Evolutionary conservation across 2,329 filamentous ascomycete species (phyloP).

Genomic region (Colletotrichum viniferum): DNA sequence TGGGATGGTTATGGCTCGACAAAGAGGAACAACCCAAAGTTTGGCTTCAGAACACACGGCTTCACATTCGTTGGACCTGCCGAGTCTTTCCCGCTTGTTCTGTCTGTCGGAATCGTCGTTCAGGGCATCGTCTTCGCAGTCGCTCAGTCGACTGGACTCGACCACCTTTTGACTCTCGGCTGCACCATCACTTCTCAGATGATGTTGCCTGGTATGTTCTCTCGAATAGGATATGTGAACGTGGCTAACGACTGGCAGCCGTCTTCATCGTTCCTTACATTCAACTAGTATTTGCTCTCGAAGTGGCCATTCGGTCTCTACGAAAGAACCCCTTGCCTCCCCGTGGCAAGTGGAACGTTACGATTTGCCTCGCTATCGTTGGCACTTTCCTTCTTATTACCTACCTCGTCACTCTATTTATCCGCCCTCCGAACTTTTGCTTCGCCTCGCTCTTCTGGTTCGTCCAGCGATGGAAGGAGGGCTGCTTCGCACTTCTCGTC

Average conservation of each 20-base stretch:
- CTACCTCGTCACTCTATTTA: conserved; percentile 62
- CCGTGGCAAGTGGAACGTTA: conserved; percentile 63
- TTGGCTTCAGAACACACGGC: conserved; percentile 43
- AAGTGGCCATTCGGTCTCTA: conserved; percentile 62
- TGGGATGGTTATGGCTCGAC: conserved; percentile 57
- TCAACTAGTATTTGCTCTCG: conserved; percentile 68
- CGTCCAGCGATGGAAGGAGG: conserved; percentile 62
- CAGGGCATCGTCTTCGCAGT: conserved; percentile 63
- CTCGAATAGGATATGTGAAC: neutral
- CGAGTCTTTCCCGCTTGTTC: conserved; percentile 59
- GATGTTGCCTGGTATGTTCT: conserved; percentile 61
- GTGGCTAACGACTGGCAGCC: conserved; percentile 46
- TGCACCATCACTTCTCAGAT: conserved; percentile 61
- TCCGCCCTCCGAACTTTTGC: conserved; percentile 63
- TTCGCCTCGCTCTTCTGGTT: conserved; percentile 74
- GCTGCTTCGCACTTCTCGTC: conserved; percentile 59
- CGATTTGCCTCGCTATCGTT: conserved; percentile 59
- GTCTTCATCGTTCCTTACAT: conserved; percentile 71
- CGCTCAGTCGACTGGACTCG: conserved; percentile 60
- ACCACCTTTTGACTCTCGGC: conserved; percentile 52
- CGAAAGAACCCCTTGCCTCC: conserved; percentile 60
- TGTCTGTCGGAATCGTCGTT: conserved; percentile 61
- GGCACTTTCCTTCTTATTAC: conserved; percentile 56
- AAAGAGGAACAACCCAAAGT: conserved; percentile 43
- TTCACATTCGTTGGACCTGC: conserved; percentile 50